Evolutionary conservation across 805 yeast genomes (phyloP), one percentile per base, ranked within the genome.

Genomic region (Alloascoidea hylecoeti): DNA sequence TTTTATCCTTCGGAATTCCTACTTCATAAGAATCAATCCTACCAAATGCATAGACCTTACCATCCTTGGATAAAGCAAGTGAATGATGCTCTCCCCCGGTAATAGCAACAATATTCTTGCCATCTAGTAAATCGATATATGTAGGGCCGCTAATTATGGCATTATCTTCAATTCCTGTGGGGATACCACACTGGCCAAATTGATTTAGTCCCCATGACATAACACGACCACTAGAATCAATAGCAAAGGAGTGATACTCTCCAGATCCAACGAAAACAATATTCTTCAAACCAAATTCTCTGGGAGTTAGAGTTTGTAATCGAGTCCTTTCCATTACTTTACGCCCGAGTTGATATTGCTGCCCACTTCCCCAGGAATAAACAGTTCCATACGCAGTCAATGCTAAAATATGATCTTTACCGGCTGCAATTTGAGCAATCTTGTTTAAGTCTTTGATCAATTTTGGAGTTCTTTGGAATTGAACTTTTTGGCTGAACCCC

Each of bases 321-420:
- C 81, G 70, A 47, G 77, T 84, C 60, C 83, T 82, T 60, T 75
- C 96, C 58, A 77, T 52, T 39, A 88, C 75, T 50, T 77, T 78
- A 51, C 95, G 72, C 16, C 97, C 99, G 46, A 92, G 66, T 61
- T 92, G 97, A 58, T 67, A 75, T 51, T 84, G 94, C 50, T 88
- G 94, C 17, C 96, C 96, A 54, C 84, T 82, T 47, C 99, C 99
- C 98, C 98, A 92, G 0, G 97, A 88, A 52, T 71, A 85, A 1
- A 88, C 96, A 39, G 76, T 67, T 41, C 98, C 98, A 50, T 73
- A 78, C 17, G 72, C 62, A 54, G 88, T 94, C 28, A 92, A 63
- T 16, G 94, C 92, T 35, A 92, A 55, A 28, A 92, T 55, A 53
- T 92, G 98, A 54, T 92, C 97, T 55, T 88, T 88, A 36, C 99